Evolutionary conservation across 805 yeast species (phyloP), one percentile per base, ranked within the genome.

Genomic region (Spathaspora boniae): DNA sequence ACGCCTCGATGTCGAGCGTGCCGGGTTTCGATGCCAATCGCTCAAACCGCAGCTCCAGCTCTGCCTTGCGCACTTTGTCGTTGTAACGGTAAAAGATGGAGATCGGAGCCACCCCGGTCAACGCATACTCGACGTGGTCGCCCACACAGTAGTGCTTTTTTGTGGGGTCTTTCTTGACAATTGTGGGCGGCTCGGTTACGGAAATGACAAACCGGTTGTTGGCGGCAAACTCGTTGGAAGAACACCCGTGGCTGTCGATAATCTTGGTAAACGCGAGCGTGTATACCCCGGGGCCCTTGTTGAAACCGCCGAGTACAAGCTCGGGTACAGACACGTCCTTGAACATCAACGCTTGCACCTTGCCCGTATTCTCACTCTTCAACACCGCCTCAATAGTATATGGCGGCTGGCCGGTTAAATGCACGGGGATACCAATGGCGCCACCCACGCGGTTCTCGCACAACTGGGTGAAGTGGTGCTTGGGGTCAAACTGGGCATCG

Each of bases 1-100:
- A 56, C 0, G 89, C 80, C 18, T 70, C 55, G 17, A 94, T 74
- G 0, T 78, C 61, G 27, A 93, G 63, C 1, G 56, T 66, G n/a
- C 99, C 99, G 0, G 96, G 82, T 33, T 73, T 76, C 0, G 93
- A 75, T 1, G 96, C 96, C 30, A 84, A 60, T 47, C 97, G 72
- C 26, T 76, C 72, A 54, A 76, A 76, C 5, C 59, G 51, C 9
- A 42, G 43, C 6, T 63, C 56, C 58, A 74, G 74, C 18, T 70
- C 70, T 0, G 93, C 81, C 41, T 68, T 74, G 44, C 82, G 78
- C 22, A 60, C 57, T 19, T 66, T 62, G 2, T 73, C 82, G 47
- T 85, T 81, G 62, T 91, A 89, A 18, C 72, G 72, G 54, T 93
- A 93, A 33, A 66, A 74, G 4, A 94, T 72, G 1, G 72, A 72